Evolutionary conservation across 768 basidiomycete species (phyloP), one percentile per base, ranked within the genome.

Genomic region (Trametes gibbosa): DNA sequence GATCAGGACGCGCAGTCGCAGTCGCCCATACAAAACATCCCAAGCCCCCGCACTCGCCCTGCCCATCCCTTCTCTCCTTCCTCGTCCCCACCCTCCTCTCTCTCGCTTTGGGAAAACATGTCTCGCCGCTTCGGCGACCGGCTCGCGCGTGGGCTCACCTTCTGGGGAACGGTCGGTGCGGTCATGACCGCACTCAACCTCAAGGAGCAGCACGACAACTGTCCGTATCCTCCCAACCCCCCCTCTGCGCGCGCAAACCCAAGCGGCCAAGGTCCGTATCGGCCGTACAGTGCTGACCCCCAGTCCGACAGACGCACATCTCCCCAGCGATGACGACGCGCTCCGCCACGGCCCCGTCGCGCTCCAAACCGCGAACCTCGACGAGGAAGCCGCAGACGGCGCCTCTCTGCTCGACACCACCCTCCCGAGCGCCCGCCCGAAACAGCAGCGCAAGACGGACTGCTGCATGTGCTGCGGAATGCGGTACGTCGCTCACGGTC

Each of bases 391-490:
- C 42, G n/a, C 27, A 17, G 63, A 64, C 45, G 53, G 56, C 34
- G 61, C 61, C 32, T 62, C 61, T 32, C 53, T 67, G 13, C 65
- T 70, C 32, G 69, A 70, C 50, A 68, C 69, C 0, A 53, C 64
- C 13, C 66, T 68, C 23, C 65, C 67, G 1, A 50, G 63, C 23
- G 53, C 71, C 7, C 49, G 70, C 23, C 71, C 72, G 12, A 74
- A 71, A 56, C 70, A 73, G 25, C 65, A 69, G 62, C 72, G 70
- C 50, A 71, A 66, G 54, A 63, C 58, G 25, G 72, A 74, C 14
- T 81, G 79, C 64, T 84, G 81, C 62, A 68, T 81, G 24, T 83
- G 81, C 71, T 83, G 80, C 65, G 81, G 81, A 16, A 25, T 79
- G 45, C 70, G 78, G 81, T 83, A 51, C 56, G 79, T 62, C 27